Conservation (phyloP, 257 asterid species). For the Mentha longifolia region DNA sequence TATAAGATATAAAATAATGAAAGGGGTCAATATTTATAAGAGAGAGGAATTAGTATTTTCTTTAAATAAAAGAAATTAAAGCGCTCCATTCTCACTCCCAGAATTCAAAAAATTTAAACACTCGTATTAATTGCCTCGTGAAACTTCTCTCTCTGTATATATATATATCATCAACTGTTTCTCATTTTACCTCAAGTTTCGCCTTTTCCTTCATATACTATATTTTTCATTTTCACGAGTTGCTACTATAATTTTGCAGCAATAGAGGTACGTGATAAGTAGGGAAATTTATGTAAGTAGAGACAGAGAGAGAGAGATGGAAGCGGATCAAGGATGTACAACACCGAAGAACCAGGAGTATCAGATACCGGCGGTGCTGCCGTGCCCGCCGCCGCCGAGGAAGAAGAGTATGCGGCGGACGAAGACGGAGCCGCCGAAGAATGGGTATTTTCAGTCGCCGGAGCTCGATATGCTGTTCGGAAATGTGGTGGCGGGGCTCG, state of each 20-base stretch:
- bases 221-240: not conserved
- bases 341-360: conserved; percentile 64
- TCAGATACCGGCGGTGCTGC: conserved; percentile 43
- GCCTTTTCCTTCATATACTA: not conserved
- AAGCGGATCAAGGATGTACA: conserved; percentile 57
- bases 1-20: too few species aligned
- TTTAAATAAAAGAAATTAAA: not conserved
- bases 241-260: not conserved
- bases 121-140: conserved; percentile 8
- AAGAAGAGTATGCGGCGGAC: conserved; percentile 40
- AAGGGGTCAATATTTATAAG: too few species aligned
- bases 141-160: not conserved
- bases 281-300: not conserved
- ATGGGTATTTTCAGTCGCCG: conserved; percentile 60
- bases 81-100: conserved; percentile 1
- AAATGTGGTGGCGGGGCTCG: conserved; percentile 16
- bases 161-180: conserved; percentile 7
- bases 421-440: conserved; percentile 49
- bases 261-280: not conserved
- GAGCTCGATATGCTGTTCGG: conserved; percentile 57
- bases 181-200: not conserved
- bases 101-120: not conserved
- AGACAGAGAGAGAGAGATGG: conserved; percentile 31
- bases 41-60: too few species aligned
- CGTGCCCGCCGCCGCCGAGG: conserved; percentile 76